These are phyloP conservation scores for Pythium chondricola DNA, from an alignment of 352 stramenopile species.

Conservation along the genomic window DNA sequence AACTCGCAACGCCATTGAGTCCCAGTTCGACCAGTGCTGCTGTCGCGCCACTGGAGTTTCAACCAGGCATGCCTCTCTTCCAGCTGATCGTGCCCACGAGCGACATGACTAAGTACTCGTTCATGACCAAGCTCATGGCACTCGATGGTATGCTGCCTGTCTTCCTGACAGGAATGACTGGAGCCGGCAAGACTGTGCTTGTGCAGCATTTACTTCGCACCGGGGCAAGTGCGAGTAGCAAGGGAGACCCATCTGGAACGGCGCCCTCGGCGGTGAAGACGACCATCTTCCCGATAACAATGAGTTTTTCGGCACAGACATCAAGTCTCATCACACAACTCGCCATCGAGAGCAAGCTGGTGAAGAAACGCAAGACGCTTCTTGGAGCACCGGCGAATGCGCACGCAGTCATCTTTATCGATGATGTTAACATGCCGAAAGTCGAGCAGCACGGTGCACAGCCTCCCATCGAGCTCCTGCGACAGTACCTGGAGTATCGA, in stretches of 20 bases:
- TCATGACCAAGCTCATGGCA: constrained; percentile 43
- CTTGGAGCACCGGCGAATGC: constrained; percentile 78
- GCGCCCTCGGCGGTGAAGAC: too few relatives aligned
- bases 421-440: constrained; percentile 90
- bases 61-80: constrained; percentile 25
- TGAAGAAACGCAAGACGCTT: constrained; percentile 90
- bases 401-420: constrained; percentile 75
- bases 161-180: constrained; percentile 86
- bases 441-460: constrained; percentile 68
- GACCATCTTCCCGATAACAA: constrained; percentile 26
- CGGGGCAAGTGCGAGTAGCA: constrained; percentile 4
- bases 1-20: background rate
- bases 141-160: constrained; percentile 63
- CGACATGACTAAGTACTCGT: constrained; percentile 61
- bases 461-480: constrained; percentile 70
- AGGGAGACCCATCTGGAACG: too few relatives aligned
- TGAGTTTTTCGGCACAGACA: constrained; percentile 89
- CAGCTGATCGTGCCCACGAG: constrained; percentile 60
- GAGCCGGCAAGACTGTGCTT: constrained; percentile 85
- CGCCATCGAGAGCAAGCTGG: constrained; percentile 87
- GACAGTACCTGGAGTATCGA: constrained; percentile 60
- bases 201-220: constrained; percentile 57
- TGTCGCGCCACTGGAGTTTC: constrained; percentile 14
- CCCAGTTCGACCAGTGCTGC: background rate
- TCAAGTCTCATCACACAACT: constrained; percentile 68